phyloP scores from a whole-genome alignment of 257 asterid species.

The Solanum bulbocastanum region DNA sequence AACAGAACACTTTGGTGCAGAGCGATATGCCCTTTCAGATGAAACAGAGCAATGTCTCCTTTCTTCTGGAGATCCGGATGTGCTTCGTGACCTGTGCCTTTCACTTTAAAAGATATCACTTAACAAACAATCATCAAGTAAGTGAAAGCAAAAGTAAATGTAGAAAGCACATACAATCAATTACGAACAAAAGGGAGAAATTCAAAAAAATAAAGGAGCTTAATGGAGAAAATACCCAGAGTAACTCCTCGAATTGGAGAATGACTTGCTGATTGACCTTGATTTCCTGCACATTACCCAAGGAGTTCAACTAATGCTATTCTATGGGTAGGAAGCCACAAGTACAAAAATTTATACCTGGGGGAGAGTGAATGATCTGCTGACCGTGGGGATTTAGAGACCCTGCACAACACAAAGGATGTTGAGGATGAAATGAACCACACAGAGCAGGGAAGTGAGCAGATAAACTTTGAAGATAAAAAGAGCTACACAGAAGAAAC shows the following conservation, averaged over 20 bases:
- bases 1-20: conserved; percentile 43
- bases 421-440: not conserved
- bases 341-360: conserved; percentile 23
- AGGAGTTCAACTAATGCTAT: not conserved
- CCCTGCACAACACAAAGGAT: conserved; percentile 27
- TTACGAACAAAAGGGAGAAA: not conserved
- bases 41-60: conserved; percentile 53
- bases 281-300: conserved; percentile 31
- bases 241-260: conserved; percentile 36
- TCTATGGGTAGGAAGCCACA: not conserved
- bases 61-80: conserved; percentile 34
- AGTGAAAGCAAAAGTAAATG: conserved; percentile 2
- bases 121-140: not conserved
- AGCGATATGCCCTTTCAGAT: conserved; percentile 34
- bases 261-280: conserved; percentile 44
- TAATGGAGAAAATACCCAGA: conserved; percentile 27
- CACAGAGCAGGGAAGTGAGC: not conserved
- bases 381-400: conserved; percentile 53
- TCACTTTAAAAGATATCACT: conserved; percentile 20
- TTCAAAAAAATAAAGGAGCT: not conserved
- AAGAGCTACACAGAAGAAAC: not conserved
- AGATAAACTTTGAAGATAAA: not conserved
- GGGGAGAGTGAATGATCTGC: conserved; percentile 42
- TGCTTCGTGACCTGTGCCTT: conserved; percentile 54
- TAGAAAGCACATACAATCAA: not conserved